These are phyloP conservation scores for Neopestalotiopsis sp. DNA, from an alignment of 2,329 filamentous ascomycete species.

Conservation along the genomic window DNA sequence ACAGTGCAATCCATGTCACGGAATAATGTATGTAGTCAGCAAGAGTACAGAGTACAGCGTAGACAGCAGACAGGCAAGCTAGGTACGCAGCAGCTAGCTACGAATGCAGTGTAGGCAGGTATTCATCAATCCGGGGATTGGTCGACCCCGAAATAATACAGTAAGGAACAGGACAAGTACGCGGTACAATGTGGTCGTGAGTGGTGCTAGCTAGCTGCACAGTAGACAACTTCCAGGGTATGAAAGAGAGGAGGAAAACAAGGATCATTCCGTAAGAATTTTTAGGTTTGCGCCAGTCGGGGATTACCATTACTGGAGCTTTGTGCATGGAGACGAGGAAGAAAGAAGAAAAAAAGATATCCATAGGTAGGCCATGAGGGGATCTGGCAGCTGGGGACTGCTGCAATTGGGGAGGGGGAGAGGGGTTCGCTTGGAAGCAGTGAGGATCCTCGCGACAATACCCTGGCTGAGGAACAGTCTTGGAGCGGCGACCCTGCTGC, in stretches of 20 bases:
- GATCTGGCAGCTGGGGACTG: neutral
- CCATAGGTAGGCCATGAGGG: neutral
- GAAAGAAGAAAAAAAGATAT: neutral
- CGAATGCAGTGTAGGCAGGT: neutral
- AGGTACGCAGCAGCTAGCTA: neutral
- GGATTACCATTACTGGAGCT: slow-evolving; percentile 10
- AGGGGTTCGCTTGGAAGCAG: slow-evolving; percentile 9
- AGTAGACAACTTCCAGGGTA: neutral
- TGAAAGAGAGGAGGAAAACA: neutral
- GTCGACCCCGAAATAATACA: neutral
- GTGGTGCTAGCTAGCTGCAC: neutral
- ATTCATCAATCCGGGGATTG: slow-evolving; percentile 2
- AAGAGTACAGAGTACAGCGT: neutral
- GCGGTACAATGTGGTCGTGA: neutral
- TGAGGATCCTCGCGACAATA: slow-evolving; percentile 11
- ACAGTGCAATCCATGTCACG: neutral
- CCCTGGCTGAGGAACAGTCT: slow-evolving; percentile 6
- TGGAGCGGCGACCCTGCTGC: slow-evolving; percentile 9
- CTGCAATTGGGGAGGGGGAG: neutral
- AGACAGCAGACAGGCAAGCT: neutral
- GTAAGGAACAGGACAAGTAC: too few species aligned
- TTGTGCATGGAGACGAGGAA: slow-evolving; percentile 1
- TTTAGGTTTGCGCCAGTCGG: slow-evolving; percentile 15
- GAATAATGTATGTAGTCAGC: neutral
- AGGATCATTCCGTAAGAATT: neutral